Conservation (phyloP, 2,329 filamentous ascomycete species). For the Aureobasidium leucospermi region DNA sequence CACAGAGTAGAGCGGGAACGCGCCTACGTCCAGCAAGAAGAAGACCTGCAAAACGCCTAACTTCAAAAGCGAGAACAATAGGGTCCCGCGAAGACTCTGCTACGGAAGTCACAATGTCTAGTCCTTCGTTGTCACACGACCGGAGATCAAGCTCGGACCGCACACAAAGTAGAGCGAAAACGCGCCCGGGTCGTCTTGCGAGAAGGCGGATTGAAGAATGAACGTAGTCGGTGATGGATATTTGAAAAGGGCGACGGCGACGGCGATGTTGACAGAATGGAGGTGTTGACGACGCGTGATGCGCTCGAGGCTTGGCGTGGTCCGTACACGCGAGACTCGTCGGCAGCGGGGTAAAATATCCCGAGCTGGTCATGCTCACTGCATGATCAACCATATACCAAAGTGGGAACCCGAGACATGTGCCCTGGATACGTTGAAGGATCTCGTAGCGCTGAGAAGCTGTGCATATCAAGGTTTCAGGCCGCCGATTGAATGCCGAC, state of each 20-base stretch:
- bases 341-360: neutral
- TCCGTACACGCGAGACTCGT: neutral
- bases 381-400: neutral
- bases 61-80: neutral
- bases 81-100: neutral
- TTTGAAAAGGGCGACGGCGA: neutral
- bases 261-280: neutral
- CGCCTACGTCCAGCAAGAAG: neutral
- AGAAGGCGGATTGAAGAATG: neutral
- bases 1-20: conserved; percentile 1
- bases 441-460: neutral
- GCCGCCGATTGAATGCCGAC: neutral
- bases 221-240: neutral
- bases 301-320: neutral
- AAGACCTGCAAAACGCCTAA: neutral
- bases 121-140: neutral
- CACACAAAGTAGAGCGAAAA: neutral
- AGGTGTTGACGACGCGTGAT: neutral
- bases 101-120: neutral
- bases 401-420: neutral
- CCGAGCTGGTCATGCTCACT: neutral
- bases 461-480: neutral
- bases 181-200: neutral
- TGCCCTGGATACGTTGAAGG: neutral
- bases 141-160: neutral